Evolutionary conservation across 192 early-diverging fungal genomes (phyloP).

Genomic region (Entrophospora sp.): DNA sequence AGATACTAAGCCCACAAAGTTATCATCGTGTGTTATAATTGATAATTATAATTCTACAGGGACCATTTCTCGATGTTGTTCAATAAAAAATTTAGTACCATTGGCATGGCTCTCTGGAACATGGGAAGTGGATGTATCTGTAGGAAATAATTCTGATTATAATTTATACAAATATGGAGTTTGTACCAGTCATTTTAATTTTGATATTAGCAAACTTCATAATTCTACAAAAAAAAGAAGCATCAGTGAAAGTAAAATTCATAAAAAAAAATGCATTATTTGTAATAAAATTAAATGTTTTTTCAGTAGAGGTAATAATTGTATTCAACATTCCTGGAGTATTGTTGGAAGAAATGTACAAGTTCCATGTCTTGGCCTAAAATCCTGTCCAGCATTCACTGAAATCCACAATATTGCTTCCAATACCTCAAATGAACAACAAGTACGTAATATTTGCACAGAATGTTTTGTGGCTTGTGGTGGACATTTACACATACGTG

Average conservation of each 20-base stretch:
- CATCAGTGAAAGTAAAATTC: background rate
- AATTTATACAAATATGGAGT: too few species aligned
- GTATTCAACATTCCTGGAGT: background rate
- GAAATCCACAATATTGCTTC: background rate
- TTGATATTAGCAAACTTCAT: background rate
- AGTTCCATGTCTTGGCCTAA: background rate
- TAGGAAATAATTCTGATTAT: too few species aligned
- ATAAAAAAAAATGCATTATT: background rate
- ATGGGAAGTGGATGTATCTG: background rate
- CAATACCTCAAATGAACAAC: background rate
- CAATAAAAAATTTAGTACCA: background rate
- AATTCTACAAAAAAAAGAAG: background rate
- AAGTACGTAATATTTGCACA: background rate
- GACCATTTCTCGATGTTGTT: background rate
- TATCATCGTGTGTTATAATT: background rate
- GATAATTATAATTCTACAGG: background rate
- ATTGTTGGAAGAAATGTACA: background rate
- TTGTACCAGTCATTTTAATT: background rate
- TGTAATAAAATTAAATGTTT: background rate
- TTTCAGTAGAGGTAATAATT: background rate
- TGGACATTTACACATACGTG: too few species aligned
- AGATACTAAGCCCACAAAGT: too few species aligned
- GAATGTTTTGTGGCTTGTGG: too few species aligned
- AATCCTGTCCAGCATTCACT: background rate
- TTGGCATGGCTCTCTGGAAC: background rate